Evolutionary conservation across 2,329 filamentous ascomycete species (phyloP).

Genomic region (Aspergillus bombycis): DNA sequence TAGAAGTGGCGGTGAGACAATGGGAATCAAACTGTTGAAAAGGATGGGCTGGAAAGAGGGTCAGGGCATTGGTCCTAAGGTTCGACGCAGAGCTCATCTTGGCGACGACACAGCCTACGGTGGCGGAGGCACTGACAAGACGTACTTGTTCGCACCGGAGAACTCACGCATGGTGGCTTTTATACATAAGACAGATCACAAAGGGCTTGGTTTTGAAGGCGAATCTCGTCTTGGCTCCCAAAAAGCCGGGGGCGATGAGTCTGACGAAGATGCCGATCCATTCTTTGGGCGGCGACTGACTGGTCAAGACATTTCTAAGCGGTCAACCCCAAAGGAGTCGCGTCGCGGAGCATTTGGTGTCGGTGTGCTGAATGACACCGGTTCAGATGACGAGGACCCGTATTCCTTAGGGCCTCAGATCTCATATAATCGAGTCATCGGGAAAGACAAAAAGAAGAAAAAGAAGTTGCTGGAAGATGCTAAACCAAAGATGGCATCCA

Average conservation of each 20-base stretch:
- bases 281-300: slow-evolving; percentile 42
- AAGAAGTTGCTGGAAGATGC: slow-evolving; percentile 52
- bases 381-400: slow-evolving; percentile 92
- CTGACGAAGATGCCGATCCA: slow-evolving; percentile 34
- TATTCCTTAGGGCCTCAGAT: slow-evolving; percentile 92
- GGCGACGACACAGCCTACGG: slow-evolving; percentile 53
- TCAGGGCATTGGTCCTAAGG: slow-evolving; percentile 87
- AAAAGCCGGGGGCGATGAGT: slow-evolving; percentile 18
- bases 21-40: slow-evolving; percentile 81
- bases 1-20: slow-evolving; percentile 73
- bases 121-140: slow-evolving; percentile 48
- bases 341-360: slow-evolving; percentile 75
- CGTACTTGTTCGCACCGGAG: slow-evolving; percentile 82
- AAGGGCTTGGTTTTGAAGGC: slow-evolving; percentile 51
- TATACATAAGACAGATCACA: slow-evolving; percentile 48
- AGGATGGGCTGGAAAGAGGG: slow-evolving; percentile 96
- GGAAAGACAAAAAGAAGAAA: slow-evolving; percentile 79
- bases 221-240: slow-evolving; percentile 39
- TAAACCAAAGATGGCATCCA: slow-evolving; percentile 54
- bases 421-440: slow-evolving; percentile 80
- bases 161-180: slow-evolving; percentile 67
- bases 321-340: slow-evolving; percentile 57
- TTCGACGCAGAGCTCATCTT: slow-evolving; percentile 73
- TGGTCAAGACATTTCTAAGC: slow-evolving; percentile 39
- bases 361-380: slow-evolving; percentile 86